phyloP scores from a whole-genome alignment of 2,329 filamentous ascomycete genomes.

The Teratosphaeria viscida region DNA sequence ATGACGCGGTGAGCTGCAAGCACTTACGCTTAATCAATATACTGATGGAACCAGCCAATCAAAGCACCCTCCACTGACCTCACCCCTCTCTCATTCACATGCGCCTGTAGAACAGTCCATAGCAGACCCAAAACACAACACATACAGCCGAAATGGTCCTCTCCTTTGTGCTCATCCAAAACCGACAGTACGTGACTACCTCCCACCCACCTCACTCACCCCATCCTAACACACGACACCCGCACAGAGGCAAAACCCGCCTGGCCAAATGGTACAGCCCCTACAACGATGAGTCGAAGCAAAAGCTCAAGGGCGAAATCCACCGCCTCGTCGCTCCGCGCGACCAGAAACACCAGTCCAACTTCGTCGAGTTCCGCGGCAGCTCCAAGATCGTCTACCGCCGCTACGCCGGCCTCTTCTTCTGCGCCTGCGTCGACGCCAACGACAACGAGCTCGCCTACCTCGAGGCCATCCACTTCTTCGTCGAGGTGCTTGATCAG shows the following conservation, averaged over 20 bases:
- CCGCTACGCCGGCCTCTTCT: constrained; percentile 94
- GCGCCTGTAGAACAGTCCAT: neutral
- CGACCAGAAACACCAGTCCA: constrained; percentile 98
- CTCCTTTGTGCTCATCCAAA: constrained; percentile 84
- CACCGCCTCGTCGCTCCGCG: constrained; percentile 95
- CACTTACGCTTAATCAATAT: neutral
- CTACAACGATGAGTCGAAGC: constrained; percentile 97
- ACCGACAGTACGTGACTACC: constrained; percentile 56
- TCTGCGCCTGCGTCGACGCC: constrained; percentile 97
- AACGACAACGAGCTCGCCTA: constrained; percentile 98
- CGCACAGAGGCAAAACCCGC: constrained; percentile 81
- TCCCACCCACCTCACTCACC: constrained; percentile 2
- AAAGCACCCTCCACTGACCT: neutral
- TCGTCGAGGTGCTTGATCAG: constrained; percentile 94
- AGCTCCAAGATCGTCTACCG: constrained; percentile 91
- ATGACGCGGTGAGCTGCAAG: neutral
- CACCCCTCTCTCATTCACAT: neutral
- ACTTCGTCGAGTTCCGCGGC: constrained; percentile 92
- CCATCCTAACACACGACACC: neutral
- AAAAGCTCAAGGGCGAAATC: constrained; percentile 98
- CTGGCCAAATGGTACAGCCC: constrained; percentile 98
- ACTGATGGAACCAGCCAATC: neutral
- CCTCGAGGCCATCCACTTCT: constrained; percentile 97
- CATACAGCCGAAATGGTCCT: constrained; percentile 44
- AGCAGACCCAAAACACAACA: neutral